These are phyloP conservation scores for Cryptococcus sp. DNA, from an alignment of 1,284 basidiomycete species.

Conservation along the genomic window DNA sequence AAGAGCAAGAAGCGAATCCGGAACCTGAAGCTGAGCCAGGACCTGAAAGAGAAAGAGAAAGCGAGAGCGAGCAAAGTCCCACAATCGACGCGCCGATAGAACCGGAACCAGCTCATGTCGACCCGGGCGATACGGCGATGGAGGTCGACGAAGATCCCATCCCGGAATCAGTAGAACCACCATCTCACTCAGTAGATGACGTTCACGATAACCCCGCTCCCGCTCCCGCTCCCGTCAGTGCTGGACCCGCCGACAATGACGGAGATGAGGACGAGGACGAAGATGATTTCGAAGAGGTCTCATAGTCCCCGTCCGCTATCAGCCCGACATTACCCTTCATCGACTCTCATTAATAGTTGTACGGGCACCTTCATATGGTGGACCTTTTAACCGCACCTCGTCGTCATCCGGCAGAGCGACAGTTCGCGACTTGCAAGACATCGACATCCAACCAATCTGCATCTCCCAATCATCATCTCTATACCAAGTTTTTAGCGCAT, in stretches of 20 bases:
- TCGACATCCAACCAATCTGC: too few species aligned
- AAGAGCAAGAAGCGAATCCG: neutral
- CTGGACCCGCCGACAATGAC: neutral
- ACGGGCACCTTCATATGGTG: too few species aligned
- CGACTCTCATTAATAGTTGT: too few species aligned
- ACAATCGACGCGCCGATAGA: neutral
- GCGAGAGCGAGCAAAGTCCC: neutral
- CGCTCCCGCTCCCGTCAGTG: neutral
- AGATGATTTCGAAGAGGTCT: conserved; percentile 36
- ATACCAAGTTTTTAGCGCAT: too few species aligned
- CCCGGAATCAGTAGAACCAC: neutral
- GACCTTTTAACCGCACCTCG: too few species aligned
- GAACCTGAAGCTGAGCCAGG: neutral
- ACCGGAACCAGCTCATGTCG: neutral
- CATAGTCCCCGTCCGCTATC: conserved; percentile 1
- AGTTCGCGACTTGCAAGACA: too few species aligned
- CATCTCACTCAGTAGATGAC: neutral
- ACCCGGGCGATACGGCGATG: conserved; percentile 2
- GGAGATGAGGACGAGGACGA: conserved; percentile 31
- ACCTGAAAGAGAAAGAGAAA: neutral
- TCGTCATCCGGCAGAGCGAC: too few species aligned
- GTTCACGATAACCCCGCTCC: neutral
- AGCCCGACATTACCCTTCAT: neutral
- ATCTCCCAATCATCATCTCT: too few species aligned
- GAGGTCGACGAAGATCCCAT: conserved; percentile 14